These are phyloP conservation scores for Cutaneotrichosporon sp. DNA, from an alignment of 1,284 basidiomycete genomes.

Conservation along the genomic window DNA sequence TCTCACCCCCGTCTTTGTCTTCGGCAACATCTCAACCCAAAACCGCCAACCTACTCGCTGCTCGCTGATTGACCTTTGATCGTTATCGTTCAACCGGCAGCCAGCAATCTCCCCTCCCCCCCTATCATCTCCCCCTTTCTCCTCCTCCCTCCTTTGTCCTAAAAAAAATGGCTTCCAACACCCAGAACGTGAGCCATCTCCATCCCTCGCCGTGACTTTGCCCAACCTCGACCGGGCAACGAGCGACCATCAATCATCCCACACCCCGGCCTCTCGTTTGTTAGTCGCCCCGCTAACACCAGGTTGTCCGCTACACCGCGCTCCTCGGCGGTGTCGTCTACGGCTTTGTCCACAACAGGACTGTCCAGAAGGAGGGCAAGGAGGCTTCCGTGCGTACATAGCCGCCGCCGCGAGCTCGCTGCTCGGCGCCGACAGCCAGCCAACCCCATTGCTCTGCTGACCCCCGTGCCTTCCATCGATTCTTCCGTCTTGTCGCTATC, in stretches of 20 bases:
- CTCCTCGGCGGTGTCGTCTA: slow-evolving; percentile 83
- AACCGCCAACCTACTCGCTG: too few relatives aligned
- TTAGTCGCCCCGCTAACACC: slow-evolving; percentile 9
- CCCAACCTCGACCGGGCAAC: too few relatives aligned
- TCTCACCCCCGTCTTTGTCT: slow-evolving; percentile 5
- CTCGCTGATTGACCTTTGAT: too few relatives aligned
- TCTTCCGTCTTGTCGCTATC: not conserved
- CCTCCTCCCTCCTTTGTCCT: too few relatives aligned
- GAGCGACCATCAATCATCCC: not conserved
- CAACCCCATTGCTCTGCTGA: slow-evolving; percentile 3
- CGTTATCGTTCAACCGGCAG: too few relatives aligned
- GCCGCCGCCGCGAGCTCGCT: not conserved
- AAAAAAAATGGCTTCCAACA: slow-evolving; percentile 48
- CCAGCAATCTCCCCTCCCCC: too few relatives aligned
- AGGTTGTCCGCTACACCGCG: slow-evolving; percentile 96
- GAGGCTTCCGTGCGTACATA: slow-evolving; percentile 40
- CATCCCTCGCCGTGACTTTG: not conserved
- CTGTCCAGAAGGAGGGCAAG: slow-evolving; percentile 79
- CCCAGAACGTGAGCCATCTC: slow-evolving; percentile 21
- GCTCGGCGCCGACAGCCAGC: not conserved
- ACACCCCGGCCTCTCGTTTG: not conserved
- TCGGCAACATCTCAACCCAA: slow-evolving; percentile 10
- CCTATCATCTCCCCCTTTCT: too few relatives aligned
- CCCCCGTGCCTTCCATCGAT: not conserved
- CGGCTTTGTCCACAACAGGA: slow-evolving; percentile 85